Evolutionary conservation across 768 basidiomycete genomes (phyloP).

Genomic region (Cystofilobasidium capitatum): DNA sequence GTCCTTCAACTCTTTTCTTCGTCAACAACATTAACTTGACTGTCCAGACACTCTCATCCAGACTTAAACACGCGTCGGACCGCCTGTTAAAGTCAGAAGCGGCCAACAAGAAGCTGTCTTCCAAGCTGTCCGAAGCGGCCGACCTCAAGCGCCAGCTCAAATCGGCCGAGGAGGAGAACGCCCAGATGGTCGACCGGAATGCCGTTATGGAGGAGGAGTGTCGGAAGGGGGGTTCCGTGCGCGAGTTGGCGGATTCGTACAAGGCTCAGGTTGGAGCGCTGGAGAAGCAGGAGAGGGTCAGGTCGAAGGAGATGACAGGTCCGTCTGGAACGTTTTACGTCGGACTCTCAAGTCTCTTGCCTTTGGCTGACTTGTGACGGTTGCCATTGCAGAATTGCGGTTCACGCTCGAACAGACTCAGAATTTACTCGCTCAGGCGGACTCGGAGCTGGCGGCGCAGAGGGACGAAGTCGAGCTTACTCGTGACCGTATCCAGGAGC

Average conservation of each 20-base stretch:
- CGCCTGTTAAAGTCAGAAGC: slow-evolving; percentile 88
- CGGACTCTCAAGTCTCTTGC: not conserved
- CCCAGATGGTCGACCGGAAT: slow-evolving; percentile 80
- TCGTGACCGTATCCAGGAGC: slow-evolving; percentile 80
- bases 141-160: slow-evolving; percentile 46
- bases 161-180: slow-evolving; percentile 70
- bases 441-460: slow-evolving; percentile 1
- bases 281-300: slow-evolving; percentile 42
- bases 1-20: slow-evolving; percentile 32
- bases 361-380: not conserved
- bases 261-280: slow-evolving; percentile 74
- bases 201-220: slow-evolving; percentile 87
- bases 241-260: slow-evolving; percentile 84
- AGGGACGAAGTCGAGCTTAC: slow-evolving; percentile 71
- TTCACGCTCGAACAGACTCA: slow-evolving; percentile 53
- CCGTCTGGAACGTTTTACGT: not conserved
- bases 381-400: slow-evolving; percentile 42
- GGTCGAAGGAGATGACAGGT: slow-evolving; percentile 18
- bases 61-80: slow-evolving; percentile 85
- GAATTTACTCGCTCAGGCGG: slow-evolving; percentile 25
- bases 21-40: not conserved
- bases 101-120: slow-evolving; percentile 97
- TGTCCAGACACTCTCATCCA: slow-evolving; percentile 35
- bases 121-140: slow-evolving; percentile 90
- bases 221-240: slow-evolving; percentile 68